Percentiles rank a stretch among this genome's conserved stretches.
Evolutionary conservation across 2,329 filamentous ascomycete genomes (phyloP).

Genomic region (Hirsutella thompsonii): DNA sequence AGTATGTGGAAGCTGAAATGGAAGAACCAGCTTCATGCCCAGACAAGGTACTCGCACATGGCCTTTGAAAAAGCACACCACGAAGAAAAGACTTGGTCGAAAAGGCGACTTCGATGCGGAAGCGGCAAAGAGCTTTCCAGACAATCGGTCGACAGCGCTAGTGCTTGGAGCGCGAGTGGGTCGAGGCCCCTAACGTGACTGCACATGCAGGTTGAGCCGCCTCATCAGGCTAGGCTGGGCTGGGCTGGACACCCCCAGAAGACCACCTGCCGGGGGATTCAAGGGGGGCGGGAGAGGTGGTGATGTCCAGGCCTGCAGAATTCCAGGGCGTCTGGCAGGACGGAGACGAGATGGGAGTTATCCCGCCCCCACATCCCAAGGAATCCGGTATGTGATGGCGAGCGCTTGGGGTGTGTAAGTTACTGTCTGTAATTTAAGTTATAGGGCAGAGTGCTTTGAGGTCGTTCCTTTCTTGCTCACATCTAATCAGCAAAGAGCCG

Average conservation of each 20-base stretch:
- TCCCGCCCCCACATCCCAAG: background rate
- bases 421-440: too few species aligned
- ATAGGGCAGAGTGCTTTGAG: too few species aligned
- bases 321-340: background rate
- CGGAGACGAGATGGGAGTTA: background rate
- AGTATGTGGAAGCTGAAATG: background rate
- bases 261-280: background rate
- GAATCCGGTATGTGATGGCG: too few species aligned
- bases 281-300: slow-evolving; percentile 4
- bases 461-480: too few species aligned
- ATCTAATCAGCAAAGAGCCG: too few species aligned
- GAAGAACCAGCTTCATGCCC: background rate
- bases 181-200: slow-evolving; percentile 1
- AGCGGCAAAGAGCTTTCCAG: slow-evolving; percentile 8
- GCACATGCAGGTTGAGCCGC: slow-evolving; percentile 1
- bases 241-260: slow-evolving; percentile 3
- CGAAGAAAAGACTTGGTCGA: background rate
- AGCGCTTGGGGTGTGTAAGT: too few species aligned
- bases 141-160: slow-evolving; percentile 6
- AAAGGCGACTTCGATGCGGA: slow-evolving; percentile 1
- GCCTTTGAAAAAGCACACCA: background rate
- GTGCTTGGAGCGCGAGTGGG: slow-evolving; percentile 4
- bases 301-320: slow-evolving; percentile 3
- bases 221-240: slow-evolving; percentile 2
- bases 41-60: background rate